Base-by-base conservation (phyloP, 148 eudicot genomes). In the Dianthus caryophyllus region DNA sequence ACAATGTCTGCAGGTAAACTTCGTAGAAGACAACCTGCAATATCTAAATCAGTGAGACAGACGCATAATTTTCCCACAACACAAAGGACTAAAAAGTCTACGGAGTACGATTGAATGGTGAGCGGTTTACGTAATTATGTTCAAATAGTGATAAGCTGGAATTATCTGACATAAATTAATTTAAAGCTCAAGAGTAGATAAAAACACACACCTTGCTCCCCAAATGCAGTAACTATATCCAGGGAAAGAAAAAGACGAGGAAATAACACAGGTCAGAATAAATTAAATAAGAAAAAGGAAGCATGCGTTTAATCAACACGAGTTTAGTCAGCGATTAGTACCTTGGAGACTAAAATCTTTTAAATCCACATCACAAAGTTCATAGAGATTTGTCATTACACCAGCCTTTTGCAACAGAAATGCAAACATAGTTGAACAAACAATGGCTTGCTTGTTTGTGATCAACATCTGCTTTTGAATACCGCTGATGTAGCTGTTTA, bases 271-370 rank as follows among this genome's bases (percentile, higher is more conserved):
- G 52, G 66, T 77, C 57, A 84, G 41, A 44, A 66, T 26, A 22
- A 62, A 8, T 50, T 31, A 31, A 75, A 44, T 31, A 9, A 18
- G 63, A n/a, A 59, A 60, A 33, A 36, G 10, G 10, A 20, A 33
- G 33, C 6, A 24, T 8, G 30, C 26, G 7, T 16, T 9, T 39
- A 29, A 57, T 38, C 53, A 70, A 58, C 18, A 4, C 10, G 13
- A 66, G n/a, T 44, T 63, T 44, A 59, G 48, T 41, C 16, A 22
- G 29, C 21, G 24, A 38, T 65, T 31, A 9, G 66, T 64, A 90
- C 98, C 96, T 88, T 90, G 97, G 64, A 94, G 83, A 64, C 88
- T 83, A 71, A 94, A 94, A 82, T 94, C 99, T 76, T 88, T 90
- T 64, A 94, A 55, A 74, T 90, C 90, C 57, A 94, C 90, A 74